A percentile compares a stretch with the other conserved stretches of the same genome.
Conservation (phyloP, 129 eudicot genomes). For the Artemisia annua region DNA sequence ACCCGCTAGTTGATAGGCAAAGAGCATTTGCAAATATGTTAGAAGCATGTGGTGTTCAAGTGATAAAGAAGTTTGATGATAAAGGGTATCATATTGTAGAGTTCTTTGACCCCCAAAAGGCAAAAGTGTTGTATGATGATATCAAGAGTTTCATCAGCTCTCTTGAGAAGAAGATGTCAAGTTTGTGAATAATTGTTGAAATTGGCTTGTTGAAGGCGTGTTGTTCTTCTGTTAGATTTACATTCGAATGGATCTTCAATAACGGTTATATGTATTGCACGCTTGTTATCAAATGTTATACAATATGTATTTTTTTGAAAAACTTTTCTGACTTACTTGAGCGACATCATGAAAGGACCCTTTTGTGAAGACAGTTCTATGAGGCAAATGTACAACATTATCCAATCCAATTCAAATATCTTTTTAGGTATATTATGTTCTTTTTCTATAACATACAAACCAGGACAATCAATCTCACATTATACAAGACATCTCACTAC, state of each 20-base stretch:
- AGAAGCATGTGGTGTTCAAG: conserved; percentile 58
- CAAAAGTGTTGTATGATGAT: conserved; percentile 38
- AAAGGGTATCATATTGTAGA: conserved; percentile 66
- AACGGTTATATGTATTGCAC: too few species aligned
- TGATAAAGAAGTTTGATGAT: conserved; percentile 41
- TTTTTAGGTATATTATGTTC: conserved; percentile 65
- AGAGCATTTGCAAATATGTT: conserved; percentile 51
- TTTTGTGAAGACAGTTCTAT: too few species aligned
- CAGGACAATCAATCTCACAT: conserved; percentile 70
- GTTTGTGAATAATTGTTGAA: conserved; percentile 12
- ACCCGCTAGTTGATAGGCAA: conserved; percentile 64
- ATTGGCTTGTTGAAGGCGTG: not conserved
- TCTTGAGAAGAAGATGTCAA: conserved; percentile 20
- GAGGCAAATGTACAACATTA: conserved; percentile 10
- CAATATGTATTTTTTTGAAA: conserved; percentile 28
- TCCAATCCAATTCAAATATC: conserved; percentile 39
- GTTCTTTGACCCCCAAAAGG: conserved; percentile 46
- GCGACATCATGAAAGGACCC: conserved; percentile 29
- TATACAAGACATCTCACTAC: conserved; percentile 43
- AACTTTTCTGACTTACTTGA: conserved; percentile 58
- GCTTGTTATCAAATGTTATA: too few species aligned
- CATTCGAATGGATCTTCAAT: too few species aligned
- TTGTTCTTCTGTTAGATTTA: too few species aligned
- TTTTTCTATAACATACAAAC: conserved; percentile 71
- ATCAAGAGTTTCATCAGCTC: conserved; percentile 40